Evolutionary conservation across 116 monocot species (phyloP), one percentile per base, ranked within the genome.

Genomic region (Posidonia oceanica): DNA sequence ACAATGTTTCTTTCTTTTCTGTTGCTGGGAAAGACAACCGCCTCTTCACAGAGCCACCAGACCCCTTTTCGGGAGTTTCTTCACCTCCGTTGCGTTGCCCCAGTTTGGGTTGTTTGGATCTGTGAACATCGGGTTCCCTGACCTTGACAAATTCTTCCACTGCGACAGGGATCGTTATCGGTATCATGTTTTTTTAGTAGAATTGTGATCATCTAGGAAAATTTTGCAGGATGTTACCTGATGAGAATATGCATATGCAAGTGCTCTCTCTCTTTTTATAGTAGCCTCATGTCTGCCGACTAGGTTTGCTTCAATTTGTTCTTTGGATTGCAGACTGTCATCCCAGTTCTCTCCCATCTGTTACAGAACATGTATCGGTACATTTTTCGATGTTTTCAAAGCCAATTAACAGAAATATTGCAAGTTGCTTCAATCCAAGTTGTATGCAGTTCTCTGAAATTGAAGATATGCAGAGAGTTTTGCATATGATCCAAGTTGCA

Each of bases 191-290:
- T 48, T 48, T 48, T 10, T 0, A 48, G 11, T 10, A 48, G 11
- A 48, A 10, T 48, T 48, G 7, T 7, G 29, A 29, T 29, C 29
- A 29, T 1, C 1, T 1, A 48, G 12, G 1, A 48, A 10, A 48
- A 48, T 12, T 48, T 10, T 1, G 3, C 12, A 48, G 48, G 14
- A 11, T 17, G 39, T 39, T 67, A 94, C 94, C 89, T 94, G 94
- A 75, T 94, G 94, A 82, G 90, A 76, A 73, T 87, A 94, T 69
- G 94, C 90, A 77, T 94, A 94, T 22, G 94, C 94, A 17, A 94
- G 41, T 7, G 94, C 94, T 74, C 94, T 81, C 56, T 94, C 94
- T 78, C 94, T 85, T 82, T 85, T 77, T 36, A 87, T 77, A 16
- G 94, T 61, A 63, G 94, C 94, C 53, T 94, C 94, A 68, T 90